A percentile compares a stretch with the other conserved stretches of the same genome.
Evolutionary conservation across 768 basidiomycete genomes (phyloP).

Genomic region (Auriculariales sp.): DNA sequence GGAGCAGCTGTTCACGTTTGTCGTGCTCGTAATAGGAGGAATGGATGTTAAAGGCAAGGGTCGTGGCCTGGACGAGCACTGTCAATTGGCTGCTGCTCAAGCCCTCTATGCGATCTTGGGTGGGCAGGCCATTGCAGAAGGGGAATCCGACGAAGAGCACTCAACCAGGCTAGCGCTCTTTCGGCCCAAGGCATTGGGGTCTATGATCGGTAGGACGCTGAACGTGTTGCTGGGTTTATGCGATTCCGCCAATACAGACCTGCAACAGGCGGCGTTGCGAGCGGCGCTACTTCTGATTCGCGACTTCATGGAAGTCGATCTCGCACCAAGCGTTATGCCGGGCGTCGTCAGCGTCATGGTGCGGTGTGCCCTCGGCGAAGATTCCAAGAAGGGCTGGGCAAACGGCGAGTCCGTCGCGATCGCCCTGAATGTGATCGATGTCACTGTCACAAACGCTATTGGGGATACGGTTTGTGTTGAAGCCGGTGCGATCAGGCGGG

Average conservation of each 20-base stretch:
- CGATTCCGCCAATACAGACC: neutral
- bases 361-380: constrained; percentile 44
- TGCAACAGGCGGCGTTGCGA: neutral
- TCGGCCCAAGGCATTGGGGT: constrained; percentile 17
- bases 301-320: constrained; percentile 34
- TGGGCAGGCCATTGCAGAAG: constrained; percentile 22
- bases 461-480: constrained; percentile 52
- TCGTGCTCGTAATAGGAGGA: constrained; percentile 46
- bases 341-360: constrained; percentile 69
- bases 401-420: constrained; percentile 51
- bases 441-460: constrained; percentile 39
- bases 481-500: constrained; percentile 40
- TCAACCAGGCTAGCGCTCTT: neutral
- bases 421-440: constrained; percentile 42
- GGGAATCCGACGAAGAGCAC: constrained; percentile 15
- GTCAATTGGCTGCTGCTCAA: constrained; percentile 54
- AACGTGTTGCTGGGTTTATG: constrained; percentile 41
- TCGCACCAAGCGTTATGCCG: constrained; percentile 60
- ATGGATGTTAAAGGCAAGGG: constrained; percentile 52
- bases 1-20: constrained; percentile 78
- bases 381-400: constrained; percentile 46
- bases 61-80: constrained; percentile 54
- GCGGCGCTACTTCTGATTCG: constrained; percentile 25
- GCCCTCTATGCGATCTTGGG: constrained; percentile 51
- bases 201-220: constrained; percentile 73